Evolutionary conservation across 768 basidiomycete species (phyloP), one percentile per base, ranked within the genome.

Genomic region (Leucocoprinus sp.): DNA sequence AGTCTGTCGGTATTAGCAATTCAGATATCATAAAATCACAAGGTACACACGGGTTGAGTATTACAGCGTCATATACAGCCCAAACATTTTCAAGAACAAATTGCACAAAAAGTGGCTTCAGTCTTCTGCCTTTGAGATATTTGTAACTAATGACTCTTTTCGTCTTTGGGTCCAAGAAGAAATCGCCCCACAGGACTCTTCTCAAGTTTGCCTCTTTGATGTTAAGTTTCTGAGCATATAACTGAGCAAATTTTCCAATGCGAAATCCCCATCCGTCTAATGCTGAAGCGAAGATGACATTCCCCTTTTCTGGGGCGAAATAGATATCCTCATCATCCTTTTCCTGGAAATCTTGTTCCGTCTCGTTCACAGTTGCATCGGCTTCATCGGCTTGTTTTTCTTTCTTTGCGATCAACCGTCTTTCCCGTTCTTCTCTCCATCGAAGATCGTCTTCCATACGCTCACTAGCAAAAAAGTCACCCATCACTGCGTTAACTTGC

Each of bases 191-290:
- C 5, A 99, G 69, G 7, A 92, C 91, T 41, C 80, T 74, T 48
- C 86, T 73, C 28, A 99, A 66, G 57, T 88, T 93, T 4, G 70
- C 70, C 64, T 97, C 95, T 59, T 87, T 86, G 57, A 98, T 84
- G 21, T 89, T 87, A 9, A 99, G 74, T 62, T 95, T 97, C 29
- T 77, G 71, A 0, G 89, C 85, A 62, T 93, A 98, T 7, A 98
- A 69, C 58, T 93, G 82, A 0, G 96, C 92, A 56, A 99, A 99
- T 59, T 90, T 90, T 36, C 84, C 82, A 6, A 97, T 73, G 35
- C 95, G 77, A 67, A 99, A 99, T 0, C 93, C 96, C 95, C 95
- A 98, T 3, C 95, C 93, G 53, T 97, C 92, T 45, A 97, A 79
- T 3, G 95, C 96, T 23, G 87, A 92, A 0, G 93, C 88, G 59